Conservation (phyloP, 768 basidiomycete species). For the Tulasnella sp. region DNA sequence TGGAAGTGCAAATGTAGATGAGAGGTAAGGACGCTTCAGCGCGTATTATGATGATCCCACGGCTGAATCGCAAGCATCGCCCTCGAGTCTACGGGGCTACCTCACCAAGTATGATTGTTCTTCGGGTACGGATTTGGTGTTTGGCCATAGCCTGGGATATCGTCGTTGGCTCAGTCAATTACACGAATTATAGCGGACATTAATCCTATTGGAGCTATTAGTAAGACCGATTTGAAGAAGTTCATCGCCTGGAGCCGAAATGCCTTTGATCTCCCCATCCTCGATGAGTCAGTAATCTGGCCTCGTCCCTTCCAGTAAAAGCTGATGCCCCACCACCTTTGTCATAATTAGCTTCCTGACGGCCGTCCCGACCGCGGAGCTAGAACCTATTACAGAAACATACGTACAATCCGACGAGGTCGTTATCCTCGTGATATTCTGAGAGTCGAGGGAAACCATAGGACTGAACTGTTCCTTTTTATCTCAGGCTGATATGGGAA, state of each 20-base stretch:
- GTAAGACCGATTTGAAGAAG: slow-evolving; percentile 92
- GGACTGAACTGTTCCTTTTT: neutral
- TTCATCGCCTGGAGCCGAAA: slow-evolving; percentile 80
- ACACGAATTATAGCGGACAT: slow-evolving; percentile 62
- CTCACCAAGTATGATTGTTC: slow-evolving; percentile 97
- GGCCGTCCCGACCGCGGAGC: slow-evolving; percentile 89
- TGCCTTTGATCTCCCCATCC: slow-evolving; percentile 75
- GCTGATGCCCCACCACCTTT: neutral
- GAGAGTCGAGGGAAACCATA: neutral
- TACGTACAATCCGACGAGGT: slow-evolving; percentile 97
- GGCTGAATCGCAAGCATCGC: neutral
- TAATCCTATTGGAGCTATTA: slow-evolving; percentile 97
- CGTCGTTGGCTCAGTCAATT: neutral
- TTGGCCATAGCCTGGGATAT: neutral
- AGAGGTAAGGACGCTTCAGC: slow-evolving; percentile 63
- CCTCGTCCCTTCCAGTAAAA: neutral
- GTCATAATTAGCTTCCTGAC: slow-evolving; percentile 59
- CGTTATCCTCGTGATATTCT: slow-evolving; percentile 16
- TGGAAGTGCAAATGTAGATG: slow-evolving; percentile 98
- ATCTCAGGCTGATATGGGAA: slow-evolving; percentile 87
- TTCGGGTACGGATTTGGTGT: slow-evolving; percentile 56
- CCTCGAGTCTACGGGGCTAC: slow-evolving; percentile 93
- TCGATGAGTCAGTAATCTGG: slow-evolving; percentile 46
- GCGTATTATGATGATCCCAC: neutral
- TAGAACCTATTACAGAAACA: slow-evolving; percentile 88